A percentile compares a stretch with the other conserved stretches of the same genome.
Conservation (phyloP, 352 stramenopile species). For the Globisporangium splendens region DNA sequence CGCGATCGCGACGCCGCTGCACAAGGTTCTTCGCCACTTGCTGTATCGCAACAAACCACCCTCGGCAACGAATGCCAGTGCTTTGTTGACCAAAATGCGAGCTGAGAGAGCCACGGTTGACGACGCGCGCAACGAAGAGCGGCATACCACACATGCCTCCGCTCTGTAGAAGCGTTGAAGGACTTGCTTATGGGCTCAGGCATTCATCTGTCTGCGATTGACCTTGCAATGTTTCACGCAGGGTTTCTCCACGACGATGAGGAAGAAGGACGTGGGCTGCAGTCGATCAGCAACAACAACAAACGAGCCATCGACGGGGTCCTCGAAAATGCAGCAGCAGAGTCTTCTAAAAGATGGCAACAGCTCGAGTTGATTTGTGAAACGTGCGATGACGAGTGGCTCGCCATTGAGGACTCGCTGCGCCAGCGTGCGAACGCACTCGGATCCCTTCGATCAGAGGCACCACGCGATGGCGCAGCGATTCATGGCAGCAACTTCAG, state of each 20-base stretch:
- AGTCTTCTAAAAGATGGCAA: neutral
- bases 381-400: slow-evolving; percentile 13
- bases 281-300: neutral
- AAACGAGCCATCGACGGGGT: neutral
- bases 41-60: slow-evolving; percentile 4
- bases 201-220: neutral
- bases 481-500: neutral
- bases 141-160: too few relatives aligned
- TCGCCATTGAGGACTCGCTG: slow-evolving; percentile 9
- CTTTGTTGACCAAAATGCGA: neutral
- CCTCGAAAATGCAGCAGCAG: neutral
- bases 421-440: neutral
- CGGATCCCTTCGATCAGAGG: neutral
- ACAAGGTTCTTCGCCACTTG: slow-evolving; percentile 11
- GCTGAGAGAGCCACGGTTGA: neutral
- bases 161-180: slow-evolving; percentile 1
- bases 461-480: neutral
- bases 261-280: neutral
- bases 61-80: neutral
- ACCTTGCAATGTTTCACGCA: slow-evolving; percentile 11
- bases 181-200: neutral
- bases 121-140: too few relatives aligned
- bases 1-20: slow-evolving; percentile 22
- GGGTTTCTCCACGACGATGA: slow-evolving; percentile 8
- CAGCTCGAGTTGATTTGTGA: slow-evolving; percentile 11